phyloP scores from a whole-genome alignment of 1,284 basidiomycete genomes.

The Trichosporon sp. region DNA sequence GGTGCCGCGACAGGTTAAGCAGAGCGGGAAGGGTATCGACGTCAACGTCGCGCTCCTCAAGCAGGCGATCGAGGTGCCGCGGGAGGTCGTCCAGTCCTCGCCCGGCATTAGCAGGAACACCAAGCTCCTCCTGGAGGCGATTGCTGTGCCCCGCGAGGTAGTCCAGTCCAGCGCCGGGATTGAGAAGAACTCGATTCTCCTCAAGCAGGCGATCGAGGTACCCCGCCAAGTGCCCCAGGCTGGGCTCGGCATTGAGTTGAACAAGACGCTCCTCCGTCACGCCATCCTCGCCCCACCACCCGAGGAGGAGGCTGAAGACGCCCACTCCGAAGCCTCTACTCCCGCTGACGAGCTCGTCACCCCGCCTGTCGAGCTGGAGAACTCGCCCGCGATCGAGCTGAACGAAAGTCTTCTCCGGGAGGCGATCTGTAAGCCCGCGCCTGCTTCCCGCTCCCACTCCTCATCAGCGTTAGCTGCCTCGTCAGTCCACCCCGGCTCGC shows the following conservation, averaged over 20 bases:
- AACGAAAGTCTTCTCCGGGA: slow-evolving; percentile 2
- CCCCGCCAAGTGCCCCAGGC: background rate
- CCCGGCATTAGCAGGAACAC: background rate
- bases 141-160: background rate
- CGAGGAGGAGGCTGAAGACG: background rate
- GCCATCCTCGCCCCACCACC: background rate
- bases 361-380: background rate
- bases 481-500: background rate
- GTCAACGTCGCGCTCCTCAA: background rate
- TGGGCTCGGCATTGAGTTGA: background rate
- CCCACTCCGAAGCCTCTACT: background rate
- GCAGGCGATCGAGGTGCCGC: background rate
- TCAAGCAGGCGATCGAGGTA: background rate
- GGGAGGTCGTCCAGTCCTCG: background rate
- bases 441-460: background rate
- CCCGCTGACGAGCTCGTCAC: slow-evolving; percentile 8
- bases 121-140: background rate
- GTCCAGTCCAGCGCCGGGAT: background rate
- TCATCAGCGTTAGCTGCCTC: background rate
- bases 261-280: background rate
- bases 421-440: slow-evolving; percentile 2
- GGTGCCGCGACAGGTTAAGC: background rate
- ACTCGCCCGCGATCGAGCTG: background rate
- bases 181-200: background rate
- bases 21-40: background rate